Base-by-base conservation (phyloP, 75 land plant species). In the Pinus tabuliformis region DNA sequence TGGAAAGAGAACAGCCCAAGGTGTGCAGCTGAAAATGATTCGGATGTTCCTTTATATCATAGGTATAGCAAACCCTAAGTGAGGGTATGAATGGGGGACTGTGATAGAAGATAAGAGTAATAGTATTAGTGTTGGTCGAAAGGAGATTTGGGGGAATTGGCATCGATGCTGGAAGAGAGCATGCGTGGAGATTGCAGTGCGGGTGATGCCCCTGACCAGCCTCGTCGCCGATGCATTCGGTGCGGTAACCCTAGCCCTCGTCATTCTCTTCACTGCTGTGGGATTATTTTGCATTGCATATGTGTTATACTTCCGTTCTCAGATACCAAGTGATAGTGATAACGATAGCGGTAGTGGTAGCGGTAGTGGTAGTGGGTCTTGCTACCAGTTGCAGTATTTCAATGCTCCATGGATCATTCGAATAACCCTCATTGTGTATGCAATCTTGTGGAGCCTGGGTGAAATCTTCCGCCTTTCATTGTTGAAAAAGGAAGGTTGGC, bases 141-240 rank as follows among this genome's bases (percentile, higher is more conserved):
- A n/a, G 52, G 24, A 68, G 72, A 45, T 42, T 65, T 65, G 70
- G 70, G 70, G 42, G 37, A 42, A 33, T 65, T 65, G 45, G 45
- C 83, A 73, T 86, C 86, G 78, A 92, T 92, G 93, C 91, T 86
- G 83, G 87, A 62, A 62, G 87, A 87, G 89, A 90, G 89, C 89
- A 93, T 93, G 93, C 91, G 86, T 85, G 91, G 88, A 83, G 84
- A 81, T 77, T 70, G 85, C 81, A 73, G 30, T 82, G 77, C 81
- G 85, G 91, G 92, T 95, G 84, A 97, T 97, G 99, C 99, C 93
- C 99, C 91, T 87, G 89, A 88, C 87, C 86, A 91, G 89, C 78
- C 74, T 81, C 61, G 88, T 78, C 79, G 85, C 87, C 90, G 98
- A 97, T 92, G 95, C 90, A 77, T 84, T 97, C 81, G 95, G 97